A percentile compares a stretch with the other conserved stretches of the same genome.
Evolutionary conservation across 345 rosid species (phyloP).

Genomic region (Arabidopsis arenosa): DNA sequence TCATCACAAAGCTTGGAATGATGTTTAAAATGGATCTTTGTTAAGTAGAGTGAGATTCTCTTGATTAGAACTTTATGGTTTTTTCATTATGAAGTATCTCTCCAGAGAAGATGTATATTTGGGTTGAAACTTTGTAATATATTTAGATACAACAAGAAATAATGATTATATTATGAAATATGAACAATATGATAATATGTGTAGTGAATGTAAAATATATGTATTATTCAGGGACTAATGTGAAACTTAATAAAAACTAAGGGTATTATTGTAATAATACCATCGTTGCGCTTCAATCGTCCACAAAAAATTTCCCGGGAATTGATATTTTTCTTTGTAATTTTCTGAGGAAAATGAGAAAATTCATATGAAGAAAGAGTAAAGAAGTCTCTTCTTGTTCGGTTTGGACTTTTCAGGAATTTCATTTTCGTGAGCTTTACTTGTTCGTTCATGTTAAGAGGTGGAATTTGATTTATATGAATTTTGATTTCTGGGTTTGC

Average conservation of each 20-base stretch:
- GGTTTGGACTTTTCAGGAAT: slow-evolving; percentile 32
- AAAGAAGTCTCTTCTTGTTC: slow-evolving; percentile 28
- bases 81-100: slow-evolving; percentile 15
- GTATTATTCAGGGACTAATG: slow-evolving; percentile 12
- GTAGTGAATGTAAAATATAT: neutral
- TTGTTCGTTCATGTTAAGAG: slow-evolving; percentile 17
- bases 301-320: slow-evolving; percentile 50
- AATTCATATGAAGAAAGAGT: neutral
- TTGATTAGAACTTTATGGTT: slow-evolving; percentile 18
- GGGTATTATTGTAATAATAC: neutral
- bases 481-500: slow-evolving; percentile 35
- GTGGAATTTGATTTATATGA: slow-evolving; percentile 25
- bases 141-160: slow-evolving; percentile 21
- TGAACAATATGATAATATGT: slow-evolving; percentile 16
- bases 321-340: slow-evolving; percentile 23
- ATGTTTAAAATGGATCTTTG: slow-evolving; percentile 4
- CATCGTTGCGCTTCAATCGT: slow-evolving; percentile 17
- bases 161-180: neutral
- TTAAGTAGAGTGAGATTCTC: slow-evolving; percentile 26
- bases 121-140: slow-evolving; percentile 39
- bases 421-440: slow-evolving; percentile 27
- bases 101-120: slow-evolving; percentile 39
- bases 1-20: slow-evolving; percentile 26
- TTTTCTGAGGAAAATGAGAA: slow-evolving; percentile 31
- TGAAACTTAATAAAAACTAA: neutral